Conservation (phyloP, 208 protist genomes). For the Leishmania lainsoni region DNA sequence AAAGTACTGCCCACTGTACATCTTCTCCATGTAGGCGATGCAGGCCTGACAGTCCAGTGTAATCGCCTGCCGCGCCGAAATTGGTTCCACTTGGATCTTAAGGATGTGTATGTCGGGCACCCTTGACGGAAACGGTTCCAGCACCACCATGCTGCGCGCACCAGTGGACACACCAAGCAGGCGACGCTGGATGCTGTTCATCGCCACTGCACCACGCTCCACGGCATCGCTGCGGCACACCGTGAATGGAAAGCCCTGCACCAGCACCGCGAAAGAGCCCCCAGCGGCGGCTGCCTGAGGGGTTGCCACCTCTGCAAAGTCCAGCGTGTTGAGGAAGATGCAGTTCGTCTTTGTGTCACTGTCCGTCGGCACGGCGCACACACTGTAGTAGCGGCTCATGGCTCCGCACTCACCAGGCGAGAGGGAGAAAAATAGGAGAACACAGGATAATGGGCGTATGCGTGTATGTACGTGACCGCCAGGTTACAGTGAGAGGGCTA, state of each 20-base stretch:
- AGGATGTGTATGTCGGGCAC: conserved; percentile 45
- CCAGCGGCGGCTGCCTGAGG: conserved; percentile 25
- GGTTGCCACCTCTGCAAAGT: conserved; percentile 17
- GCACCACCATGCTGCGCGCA: conserved; percentile 47
- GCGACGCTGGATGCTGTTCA: conserved; percentile 85
- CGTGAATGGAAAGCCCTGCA: conserved; percentile 70
- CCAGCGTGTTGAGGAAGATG: conserved; percentile 58
- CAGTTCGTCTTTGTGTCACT: conserved; percentile 69
- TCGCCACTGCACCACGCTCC: conserved; percentile 46
- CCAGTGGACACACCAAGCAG: conserved; percentile 61
- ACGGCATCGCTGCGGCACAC: conserved; percentile 39
- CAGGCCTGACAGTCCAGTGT: conserved; percentile 70
- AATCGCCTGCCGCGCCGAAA: conserved; percentile 60
- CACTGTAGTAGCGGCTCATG: conserved; percentile 37
- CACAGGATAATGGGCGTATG: not conserved
- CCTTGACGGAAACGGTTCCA: conserved; percentile 24
- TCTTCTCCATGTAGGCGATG: conserved; percentile 40
- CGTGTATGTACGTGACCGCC: not conserved
- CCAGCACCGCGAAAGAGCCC: conserved; percentile 34
- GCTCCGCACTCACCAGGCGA: not conserved
- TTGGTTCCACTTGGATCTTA: conserved; percentile 55
- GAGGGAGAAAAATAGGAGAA: not conserved
- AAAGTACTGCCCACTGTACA: conserved; percentile 70
- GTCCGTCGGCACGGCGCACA: conserved; percentile 62
- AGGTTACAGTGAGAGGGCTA: conserved; percentile 2